Conservation (phyloP, 2,329 filamentous ascomycete genomes). For the Ophiocordyceps polyrhachis-furcata region DNA sequence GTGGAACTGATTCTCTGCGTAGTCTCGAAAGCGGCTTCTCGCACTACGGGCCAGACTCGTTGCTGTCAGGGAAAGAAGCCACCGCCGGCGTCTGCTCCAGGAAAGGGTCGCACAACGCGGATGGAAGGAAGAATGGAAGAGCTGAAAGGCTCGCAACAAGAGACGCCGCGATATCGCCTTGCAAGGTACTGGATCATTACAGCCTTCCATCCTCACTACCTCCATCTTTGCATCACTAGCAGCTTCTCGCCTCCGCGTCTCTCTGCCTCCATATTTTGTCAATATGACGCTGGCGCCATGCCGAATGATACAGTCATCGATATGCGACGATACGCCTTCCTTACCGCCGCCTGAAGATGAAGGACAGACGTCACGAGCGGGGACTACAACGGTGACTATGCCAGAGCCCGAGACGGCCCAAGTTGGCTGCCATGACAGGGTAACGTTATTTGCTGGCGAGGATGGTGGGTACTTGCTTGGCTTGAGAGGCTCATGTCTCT, state of each 20-base stretch:
- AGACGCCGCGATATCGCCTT: not conserved
- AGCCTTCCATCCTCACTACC: not conserved
- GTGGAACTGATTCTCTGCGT: conserved; percentile 6
- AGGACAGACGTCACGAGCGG: not conserved
- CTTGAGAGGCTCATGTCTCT: not conserved
- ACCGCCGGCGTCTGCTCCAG: not conserved
- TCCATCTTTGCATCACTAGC: not conserved
- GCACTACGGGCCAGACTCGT: not conserved
- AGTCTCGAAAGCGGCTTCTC: not conserved
- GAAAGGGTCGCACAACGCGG: not conserved
- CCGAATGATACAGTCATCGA: not conserved
- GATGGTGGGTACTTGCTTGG: not conserved
- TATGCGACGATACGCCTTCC: not conserved
- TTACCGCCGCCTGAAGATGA: not conserved
- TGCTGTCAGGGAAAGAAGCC: not conserved
- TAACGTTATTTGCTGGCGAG: not conserved
- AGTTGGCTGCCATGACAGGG: not conserved
- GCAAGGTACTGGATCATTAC: not conserved
- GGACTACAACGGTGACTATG: not conserved
- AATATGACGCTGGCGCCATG: not conserved
- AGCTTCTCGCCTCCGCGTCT: not conserved
- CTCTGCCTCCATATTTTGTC: not conserved
- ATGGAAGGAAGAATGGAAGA: not conserved
- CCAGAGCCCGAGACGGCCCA: not conserved
- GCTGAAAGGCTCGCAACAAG: not conserved